phyloP scores from a whole-genome alignment of 2,329 filamentous ascomycete species.

The Colletotrichum truncatum region DNA sequence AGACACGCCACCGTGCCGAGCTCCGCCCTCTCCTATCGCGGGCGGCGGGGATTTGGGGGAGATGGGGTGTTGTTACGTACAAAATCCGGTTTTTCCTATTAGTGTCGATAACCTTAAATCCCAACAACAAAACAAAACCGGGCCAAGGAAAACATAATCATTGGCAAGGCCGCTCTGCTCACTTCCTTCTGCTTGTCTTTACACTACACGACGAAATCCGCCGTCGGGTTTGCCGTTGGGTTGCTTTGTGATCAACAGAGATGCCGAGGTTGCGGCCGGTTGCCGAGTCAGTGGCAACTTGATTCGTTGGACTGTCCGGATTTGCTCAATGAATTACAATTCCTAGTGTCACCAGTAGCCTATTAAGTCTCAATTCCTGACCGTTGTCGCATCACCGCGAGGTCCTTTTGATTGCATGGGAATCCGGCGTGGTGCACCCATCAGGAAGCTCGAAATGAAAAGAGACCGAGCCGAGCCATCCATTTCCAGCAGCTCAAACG shows the following conservation, averaged over 20 bases:
- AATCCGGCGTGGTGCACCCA: not conserved
- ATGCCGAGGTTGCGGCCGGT: constrained; percentile 8
- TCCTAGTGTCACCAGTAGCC: not conserved
- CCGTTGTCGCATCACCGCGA: not conserved
- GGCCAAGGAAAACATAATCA: no score
- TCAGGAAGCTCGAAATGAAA: constrained; percentile 3
- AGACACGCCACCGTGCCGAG: not conserved
- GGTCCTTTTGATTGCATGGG: constrained; percentile 17
- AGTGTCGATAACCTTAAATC: constrained; percentile 22
- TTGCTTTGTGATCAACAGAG: not conserved
- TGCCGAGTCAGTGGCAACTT: constrained; percentile 6
- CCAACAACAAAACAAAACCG: not conserved
- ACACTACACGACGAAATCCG: not conserved
- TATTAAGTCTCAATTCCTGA: not conserved
- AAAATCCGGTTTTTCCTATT: not conserved
- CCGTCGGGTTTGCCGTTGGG: not conserved
- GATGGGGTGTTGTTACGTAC: constrained; percentile 21
- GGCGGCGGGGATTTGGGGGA: constrained; percentile 9
- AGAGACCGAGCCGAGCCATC: not conserved
- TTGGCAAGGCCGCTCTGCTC: no score
- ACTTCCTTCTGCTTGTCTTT: no score
- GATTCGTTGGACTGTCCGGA: not conserved
- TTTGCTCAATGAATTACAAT: not conserved
- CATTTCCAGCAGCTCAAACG: constrained; percentile 15
- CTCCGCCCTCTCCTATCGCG: not conserved